Base-by-base conservation (phyloP, 257 asterid species). In the Nyctanthes arbortristis region DNA sequence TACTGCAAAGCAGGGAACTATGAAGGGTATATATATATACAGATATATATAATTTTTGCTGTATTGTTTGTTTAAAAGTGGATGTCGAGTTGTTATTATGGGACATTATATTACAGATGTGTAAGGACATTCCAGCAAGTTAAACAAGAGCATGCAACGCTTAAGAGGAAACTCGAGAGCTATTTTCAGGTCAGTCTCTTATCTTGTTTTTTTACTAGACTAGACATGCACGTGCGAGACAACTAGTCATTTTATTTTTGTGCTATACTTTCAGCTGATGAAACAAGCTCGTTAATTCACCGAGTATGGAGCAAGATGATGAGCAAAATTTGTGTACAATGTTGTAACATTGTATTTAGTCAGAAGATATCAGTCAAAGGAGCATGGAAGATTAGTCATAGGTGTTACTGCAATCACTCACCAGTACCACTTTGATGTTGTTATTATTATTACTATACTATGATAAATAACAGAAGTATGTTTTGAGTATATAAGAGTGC, bases 151-250 rank as follows among this genome's bases (percentile, higher is more conserved):
- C 84, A 87, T 71, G 83, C 85, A 63, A 67, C 73, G 66, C 86
- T 91, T 10, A 85, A 61, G 81, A 75, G 67, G 79, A 87, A 87
- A 71, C 93, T 89, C 34, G 95, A 87, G 67, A 67, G 75, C 65
- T 91, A 89, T 72, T 84, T 91, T 75, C 84, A 90, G 96, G 97
- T 86, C 9, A 90, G 94, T 86, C 13, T 72, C 70, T 56, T 16
- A 1, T 31, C 11, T 29, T 22, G 3, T 34, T 24, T 22, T 16
- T 52, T 22, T 52, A 24, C n/a, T n/a, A n/a, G n/a, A 4, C n/a
- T 55, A 35, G 20, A 37, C 34, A n/a, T 61, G 64, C 16, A 12
- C 40, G 63, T 47, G 32, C 56, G 18, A 34, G 28, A 25, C 4
- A 16, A 12, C 18, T 72, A 43, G 70, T 25, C 3, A 28, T 55